phyloP scores from a whole-genome alignment of 257 asterid species.

The Solanum tarapatanum region DNA sequence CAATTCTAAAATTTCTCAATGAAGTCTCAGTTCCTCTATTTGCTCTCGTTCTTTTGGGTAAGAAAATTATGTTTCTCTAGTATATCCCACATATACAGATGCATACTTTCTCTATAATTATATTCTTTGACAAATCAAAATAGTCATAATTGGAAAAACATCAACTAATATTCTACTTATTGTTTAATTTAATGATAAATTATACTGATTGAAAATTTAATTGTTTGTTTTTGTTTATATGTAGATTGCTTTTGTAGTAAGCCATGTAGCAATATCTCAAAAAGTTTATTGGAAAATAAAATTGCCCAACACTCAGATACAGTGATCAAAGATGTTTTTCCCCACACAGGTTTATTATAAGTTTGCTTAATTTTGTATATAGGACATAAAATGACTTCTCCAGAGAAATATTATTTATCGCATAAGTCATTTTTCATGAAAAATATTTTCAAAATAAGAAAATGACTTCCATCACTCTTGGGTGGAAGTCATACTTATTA shows the following conservation, averaged over 20 bases:
- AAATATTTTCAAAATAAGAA: too few species aligned
- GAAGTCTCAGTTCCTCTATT: background rate
- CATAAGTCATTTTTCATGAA: too few species aligned
- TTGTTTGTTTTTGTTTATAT: background rate
- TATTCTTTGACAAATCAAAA: background rate
- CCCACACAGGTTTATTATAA: background rate
- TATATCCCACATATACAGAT: background rate
- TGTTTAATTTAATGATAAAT: background rate
- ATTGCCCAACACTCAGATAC: slow-evolving; percentile 2
- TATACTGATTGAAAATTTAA: background rate
- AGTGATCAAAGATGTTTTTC: slow-evolving; percentile 3
- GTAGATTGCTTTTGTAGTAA: slow-evolving; percentile 7
- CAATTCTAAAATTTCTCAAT: background rate
- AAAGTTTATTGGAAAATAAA: slow-evolving; percentile 8
- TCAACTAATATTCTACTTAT: background rate
- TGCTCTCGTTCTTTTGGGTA: too few species aligned
- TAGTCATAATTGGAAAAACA: background rate
- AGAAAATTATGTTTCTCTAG: too few species aligned
- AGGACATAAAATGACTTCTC: too few species aligned
- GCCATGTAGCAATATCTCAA: slow-evolving; percentile 1
- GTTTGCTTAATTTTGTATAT: too few species aligned
- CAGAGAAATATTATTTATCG: too few species aligned
- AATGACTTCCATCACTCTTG: too few species aligned
- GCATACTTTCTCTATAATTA: background rate
- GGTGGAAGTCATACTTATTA: too few species aligned